phyloP scores from a whole-genome alignment of 331 rosid species.

The Stylosanthes scabra region DNA sequence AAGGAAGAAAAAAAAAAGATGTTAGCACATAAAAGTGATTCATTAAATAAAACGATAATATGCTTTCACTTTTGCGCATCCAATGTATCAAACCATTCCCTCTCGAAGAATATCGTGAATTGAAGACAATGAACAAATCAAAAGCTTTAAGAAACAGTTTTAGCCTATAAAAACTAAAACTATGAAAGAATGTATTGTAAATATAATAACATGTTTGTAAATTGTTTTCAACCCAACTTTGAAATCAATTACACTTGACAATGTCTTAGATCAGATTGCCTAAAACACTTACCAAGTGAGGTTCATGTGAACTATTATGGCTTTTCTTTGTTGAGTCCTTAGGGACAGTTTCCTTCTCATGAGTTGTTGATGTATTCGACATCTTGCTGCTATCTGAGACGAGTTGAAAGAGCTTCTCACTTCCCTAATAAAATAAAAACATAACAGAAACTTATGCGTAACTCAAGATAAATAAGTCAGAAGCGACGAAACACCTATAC shows the following conservation, averaged over 20 bases:
- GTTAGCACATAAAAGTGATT: slow-evolving; percentile 8
- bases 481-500: slow-evolving; percentile 29
- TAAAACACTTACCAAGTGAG: slow-evolving; percentile 60
- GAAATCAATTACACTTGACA: neutral
- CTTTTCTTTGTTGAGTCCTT: slow-evolving; percentile 37
- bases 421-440: slow-evolving; percentile 62
- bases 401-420: slow-evolving; percentile 79
- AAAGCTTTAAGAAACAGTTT: slow-evolving; percentile 9
- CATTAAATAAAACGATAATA: neutral
- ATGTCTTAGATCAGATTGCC: slow-evolving; percentile 26
- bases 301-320: slow-evolving; percentile 28
- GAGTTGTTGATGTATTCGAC: slow-evolving; percentile 16
- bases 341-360: slow-evolving; percentile 42
- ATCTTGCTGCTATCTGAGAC: slow-evolving; percentile 58
- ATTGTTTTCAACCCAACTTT: slow-evolving; percentile 5
- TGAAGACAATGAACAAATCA: slow-evolving; percentile 14
- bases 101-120: neutral
- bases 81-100: neutral
- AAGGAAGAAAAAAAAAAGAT: neutral
- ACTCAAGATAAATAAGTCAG: slow-evolving; percentile 11
- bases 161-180: no score
- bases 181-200: neutral
- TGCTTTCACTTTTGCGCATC: neutral
- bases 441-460: no score
- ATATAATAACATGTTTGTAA: slow-evolving; percentile 23